These are phyloP conservation scores for Boletus barrowsii DNA, from an alignment of 768 basidiomycete genomes.

Conservation along the genomic window DNA sequence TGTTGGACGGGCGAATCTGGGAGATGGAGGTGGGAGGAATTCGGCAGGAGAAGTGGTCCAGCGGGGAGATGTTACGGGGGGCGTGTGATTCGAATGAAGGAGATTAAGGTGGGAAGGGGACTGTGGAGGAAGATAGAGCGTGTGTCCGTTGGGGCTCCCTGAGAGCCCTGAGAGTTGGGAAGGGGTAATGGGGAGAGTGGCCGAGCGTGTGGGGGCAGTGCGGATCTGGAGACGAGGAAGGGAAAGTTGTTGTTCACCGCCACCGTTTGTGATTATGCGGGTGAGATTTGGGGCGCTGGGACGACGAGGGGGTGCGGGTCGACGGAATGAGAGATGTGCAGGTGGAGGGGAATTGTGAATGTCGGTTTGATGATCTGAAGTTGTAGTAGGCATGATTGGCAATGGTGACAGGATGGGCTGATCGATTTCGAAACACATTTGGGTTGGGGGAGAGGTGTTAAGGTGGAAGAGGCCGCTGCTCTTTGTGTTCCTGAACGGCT, in stretches of 20 bases:
- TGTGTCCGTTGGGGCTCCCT: slow-evolving; percentile 18
- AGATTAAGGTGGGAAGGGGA: slow-evolving; percentile 65
- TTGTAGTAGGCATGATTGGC: slow-evolving; percentile 53
- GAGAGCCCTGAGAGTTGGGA: slow-evolving; percentile 10
- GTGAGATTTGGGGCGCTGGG: slow-evolving; percentile 65
- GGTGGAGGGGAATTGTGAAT: slow-evolving; percentile 64
- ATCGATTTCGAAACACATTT: slow-evolving; percentile 60
- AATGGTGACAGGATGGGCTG: slow-evolving; percentile 48
- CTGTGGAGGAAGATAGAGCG: slow-evolving; percentile 29
- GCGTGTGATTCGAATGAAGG: slow-evolving; percentile 55
- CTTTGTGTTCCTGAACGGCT: slow-evolving; percentile 29
- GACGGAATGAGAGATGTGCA: slow-evolving; percentile 53
- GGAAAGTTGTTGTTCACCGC: slow-evolving; percentile 38
- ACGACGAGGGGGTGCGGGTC: slow-evolving; percentile 50
- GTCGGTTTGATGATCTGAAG: slow-evolving; percentile 39
- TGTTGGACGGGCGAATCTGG: slow-evolving; percentile 23
- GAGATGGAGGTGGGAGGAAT: slow-evolving; percentile 37
- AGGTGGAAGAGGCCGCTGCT: slow-evolving; percentile 64
- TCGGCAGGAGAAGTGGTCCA: slow-evolving; percentile 36
- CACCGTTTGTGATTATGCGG: slow-evolving; percentile 56
- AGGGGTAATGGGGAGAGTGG: slow-evolving; percentile 52
- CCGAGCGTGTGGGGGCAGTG: slow-evolving; percentile 55
- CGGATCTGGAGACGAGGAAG: slow-evolving; percentile 61
- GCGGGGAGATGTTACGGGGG: slow-evolving; percentile 48
- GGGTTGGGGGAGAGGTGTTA: slow-evolving; percentile 53